These are phyloP conservation scores for Scheffersomyces coipomensis DNA, from an alignment of 805 yeast species.

Conservation along the genomic window DNA sequence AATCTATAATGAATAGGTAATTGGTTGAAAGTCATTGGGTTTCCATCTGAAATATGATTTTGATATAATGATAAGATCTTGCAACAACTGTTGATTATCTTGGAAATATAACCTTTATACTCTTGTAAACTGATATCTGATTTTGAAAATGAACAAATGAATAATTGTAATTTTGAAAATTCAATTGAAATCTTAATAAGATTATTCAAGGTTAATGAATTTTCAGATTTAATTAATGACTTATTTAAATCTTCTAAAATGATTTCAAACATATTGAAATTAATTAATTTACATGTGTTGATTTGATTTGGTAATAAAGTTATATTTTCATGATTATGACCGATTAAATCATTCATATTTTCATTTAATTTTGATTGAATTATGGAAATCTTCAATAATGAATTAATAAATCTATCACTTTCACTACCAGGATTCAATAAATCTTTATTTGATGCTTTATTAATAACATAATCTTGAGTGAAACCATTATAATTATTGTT, in stretches of 20 bases:
- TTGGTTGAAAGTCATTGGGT: conserved; percentile 14
- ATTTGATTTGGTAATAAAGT: conserved; percentile 9
- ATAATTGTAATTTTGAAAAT: conserved; percentile 38
- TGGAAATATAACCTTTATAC: conserved; percentile 25
- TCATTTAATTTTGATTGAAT: conserved; percentile 41
- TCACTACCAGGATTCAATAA: conserved; percentile 3
- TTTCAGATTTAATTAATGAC: conserved; percentile 5
- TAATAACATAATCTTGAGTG: conserved; percentile 36
- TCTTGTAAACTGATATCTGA: conserved; percentile 22
- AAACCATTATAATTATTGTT: conserved; percentile 26
- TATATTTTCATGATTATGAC: conserved; percentile 11
- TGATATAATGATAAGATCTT: conserved; percentile 21
- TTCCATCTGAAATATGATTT: conserved; percentile 2
- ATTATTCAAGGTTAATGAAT: conserved; percentile 16
- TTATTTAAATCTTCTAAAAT: conserved; percentile 30
- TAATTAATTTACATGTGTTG: conserved; percentile 31
- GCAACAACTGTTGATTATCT: conserved; percentile 27
- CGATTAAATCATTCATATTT: conserved; percentile 30
- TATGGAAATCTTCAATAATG: conserved; percentile 28
- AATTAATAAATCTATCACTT: conserved; percentile 22
- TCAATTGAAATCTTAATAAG: conserved; percentile 32
- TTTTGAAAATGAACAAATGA: conserved; percentile 30
- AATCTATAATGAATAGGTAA: conserved; percentile 42
- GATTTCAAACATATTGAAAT: conserved; percentile 42
- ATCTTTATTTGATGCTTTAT: conserved; percentile 28